Percentiles rank a stretch among this genome's conserved stretches.
phyloP scores from a whole-genome alignment of 306 rosid genomes.

The Neltuma alba region DNA sequence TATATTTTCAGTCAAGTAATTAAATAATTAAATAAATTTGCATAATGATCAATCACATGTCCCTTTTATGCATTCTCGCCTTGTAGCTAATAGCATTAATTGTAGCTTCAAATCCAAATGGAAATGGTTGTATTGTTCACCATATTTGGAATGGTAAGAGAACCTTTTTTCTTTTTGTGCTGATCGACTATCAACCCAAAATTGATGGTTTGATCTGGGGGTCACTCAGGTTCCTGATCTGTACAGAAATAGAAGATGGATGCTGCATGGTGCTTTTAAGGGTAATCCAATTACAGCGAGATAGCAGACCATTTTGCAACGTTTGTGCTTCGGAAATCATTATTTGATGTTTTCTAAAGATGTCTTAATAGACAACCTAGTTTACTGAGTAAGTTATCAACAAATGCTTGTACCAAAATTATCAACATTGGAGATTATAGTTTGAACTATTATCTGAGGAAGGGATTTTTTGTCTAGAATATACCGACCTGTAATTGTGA shows the following conservation, averaged over 20 bases:
- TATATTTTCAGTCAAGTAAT: constrained; percentile 2
- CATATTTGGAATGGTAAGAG: background rate
- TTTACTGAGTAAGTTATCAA: background rate
- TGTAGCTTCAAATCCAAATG: background rate
- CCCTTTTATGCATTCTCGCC: background rate
- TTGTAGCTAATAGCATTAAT: background rate
- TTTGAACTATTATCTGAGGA: background rate
- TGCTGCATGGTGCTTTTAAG: background rate
- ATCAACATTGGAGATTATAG: background rate
- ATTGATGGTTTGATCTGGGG: background rate
- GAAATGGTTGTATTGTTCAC: background rate
- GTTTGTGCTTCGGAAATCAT: background rate
- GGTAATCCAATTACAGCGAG: background rate
- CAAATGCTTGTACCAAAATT: background rate
- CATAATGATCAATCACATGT: background rate
- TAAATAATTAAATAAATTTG: background rate
- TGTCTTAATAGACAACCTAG: background rate
- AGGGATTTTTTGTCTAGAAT: background rate
- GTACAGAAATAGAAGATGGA: background rate
- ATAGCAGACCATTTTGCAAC: background rate
- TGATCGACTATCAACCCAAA: background rate
- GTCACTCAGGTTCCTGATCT: background rate
- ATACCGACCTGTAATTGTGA: background rate
- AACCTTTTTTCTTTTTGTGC: background rate
- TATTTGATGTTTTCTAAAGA: background rate